Percentiles rank a stretch among this genome's conserved stretches.
Conservation (phyloP, 495 filamentous ascomycete species). For the Lasiosphaeria hispida region DNA sequence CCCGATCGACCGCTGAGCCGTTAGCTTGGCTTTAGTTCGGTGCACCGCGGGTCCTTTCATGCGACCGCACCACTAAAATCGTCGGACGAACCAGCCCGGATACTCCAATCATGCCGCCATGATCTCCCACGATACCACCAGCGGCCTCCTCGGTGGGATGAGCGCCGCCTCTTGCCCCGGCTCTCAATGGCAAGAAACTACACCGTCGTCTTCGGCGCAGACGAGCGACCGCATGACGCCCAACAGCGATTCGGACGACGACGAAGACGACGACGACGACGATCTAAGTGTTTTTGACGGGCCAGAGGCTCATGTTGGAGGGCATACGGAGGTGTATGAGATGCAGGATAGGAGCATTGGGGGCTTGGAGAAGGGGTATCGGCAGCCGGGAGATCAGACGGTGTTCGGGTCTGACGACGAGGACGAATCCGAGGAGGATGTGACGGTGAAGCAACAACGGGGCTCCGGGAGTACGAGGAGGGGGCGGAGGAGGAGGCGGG, state of each 20-base stretch:
- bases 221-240: conserved; percentile 20
- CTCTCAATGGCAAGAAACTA: no score
- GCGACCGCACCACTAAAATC: no score
- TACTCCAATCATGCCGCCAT: conserved; percentile 5
- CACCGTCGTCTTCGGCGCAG: conserved; percentile 16
- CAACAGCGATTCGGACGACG: conserved; percentile 22
- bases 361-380: not conserved
- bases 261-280: conserved; percentile 19
- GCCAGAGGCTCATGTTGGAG: not conserved
- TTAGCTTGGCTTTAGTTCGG: no score
- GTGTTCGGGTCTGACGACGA: not conserved
- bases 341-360: not conserved
- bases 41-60: no score
- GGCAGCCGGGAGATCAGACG: no score
- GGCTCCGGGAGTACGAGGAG: not conserved
- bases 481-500: not conserved
- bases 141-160: no score
- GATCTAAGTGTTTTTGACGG: conserved; percentile 14
- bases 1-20: no score
- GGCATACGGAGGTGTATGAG: conserved; percentile 3
- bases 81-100: no score
- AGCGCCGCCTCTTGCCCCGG: no score
- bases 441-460: conserved; percentile 3
- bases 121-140: not conserved
- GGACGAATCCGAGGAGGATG: conserved; percentile 4